A percentile compares a stretch with the other conserved stretches of the same genome.
Conservation (phyloP, 352 stramenopile species). For the Paralagenidium karlingii region DNA sequence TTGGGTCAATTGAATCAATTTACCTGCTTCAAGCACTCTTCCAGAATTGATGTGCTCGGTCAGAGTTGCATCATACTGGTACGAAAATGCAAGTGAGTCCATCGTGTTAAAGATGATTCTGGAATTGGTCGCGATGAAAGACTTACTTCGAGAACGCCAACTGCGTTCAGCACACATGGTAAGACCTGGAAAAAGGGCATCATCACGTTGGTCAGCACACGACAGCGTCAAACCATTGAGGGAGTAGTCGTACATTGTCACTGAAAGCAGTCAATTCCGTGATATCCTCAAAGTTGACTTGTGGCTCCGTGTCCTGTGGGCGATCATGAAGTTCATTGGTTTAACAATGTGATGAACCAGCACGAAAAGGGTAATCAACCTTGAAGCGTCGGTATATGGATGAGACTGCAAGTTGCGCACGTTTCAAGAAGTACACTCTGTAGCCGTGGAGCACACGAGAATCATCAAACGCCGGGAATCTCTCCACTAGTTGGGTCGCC, state of each 20-base stretch:
- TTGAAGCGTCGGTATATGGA: slow-evolving; percentile 56
- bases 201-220: neutral
- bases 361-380: too few relatives aligned
- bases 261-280: slow-evolving; percentile 41
- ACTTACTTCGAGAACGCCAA: slow-evolving; percentile 56
- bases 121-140: neutral
- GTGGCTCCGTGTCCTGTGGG: slow-evolving; percentile 24
- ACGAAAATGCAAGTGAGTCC: neutral
- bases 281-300: slow-evolving; percentile 47
- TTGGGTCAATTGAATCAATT: slow-evolving; percentile 1
- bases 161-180: slow-evolving; percentile 53
- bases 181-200: slow-evolving; percentile 20
- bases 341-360: too few relatives aligned
- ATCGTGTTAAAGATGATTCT: neutral
- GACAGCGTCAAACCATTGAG: slow-evolving; percentile 2
- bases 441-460: slow-evolving; percentile 27
- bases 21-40: slow-evolving; percentile 26
- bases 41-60: slow-evolving; percentile 26
- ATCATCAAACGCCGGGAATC: slow-evolving; percentile 67
- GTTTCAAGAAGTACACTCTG: slow-evolving; percentile 55
- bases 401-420: slow-evolving; percentile 38
- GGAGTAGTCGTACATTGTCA: slow-evolving; percentile 33
- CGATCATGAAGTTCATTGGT: slow-evolving; percentile 1
- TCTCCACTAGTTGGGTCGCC: slow-evolving; percentile 30
- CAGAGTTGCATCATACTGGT: slow-evolving; percentile 43